phyloP scores from a whole-genome alignment of 1,284 basidiomycete genomes.

The Anthracocystis setariae region DNA sequence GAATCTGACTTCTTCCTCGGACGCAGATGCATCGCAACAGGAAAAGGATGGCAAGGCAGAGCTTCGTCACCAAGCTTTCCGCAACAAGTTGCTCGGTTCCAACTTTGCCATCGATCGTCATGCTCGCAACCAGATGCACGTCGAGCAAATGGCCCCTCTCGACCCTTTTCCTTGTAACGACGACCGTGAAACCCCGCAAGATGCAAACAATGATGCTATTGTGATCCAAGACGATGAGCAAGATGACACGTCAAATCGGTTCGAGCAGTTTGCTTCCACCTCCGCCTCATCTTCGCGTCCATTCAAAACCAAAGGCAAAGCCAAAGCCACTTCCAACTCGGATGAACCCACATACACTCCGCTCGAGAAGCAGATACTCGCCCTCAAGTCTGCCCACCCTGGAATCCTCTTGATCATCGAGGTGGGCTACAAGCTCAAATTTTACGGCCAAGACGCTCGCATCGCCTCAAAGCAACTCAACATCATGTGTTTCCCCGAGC shows the following conservation, averaged over 20 bases:
- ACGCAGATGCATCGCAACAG: slow-evolving; percentile 5
- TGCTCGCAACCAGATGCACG: slow-evolving; percentile 31
- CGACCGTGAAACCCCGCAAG: not conserved
- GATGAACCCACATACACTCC: slow-evolving; percentile 69
- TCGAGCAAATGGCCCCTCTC: slow-evolving; percentile 24
- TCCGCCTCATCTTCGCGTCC: slow-evolving; percentile 4
- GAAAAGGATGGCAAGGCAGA: slow-evolving; percentile 5
- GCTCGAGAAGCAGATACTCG: slow-evolving; percentile 63
- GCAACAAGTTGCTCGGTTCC: slow-evolving; percentile 31
- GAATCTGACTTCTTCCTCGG: not conserved
- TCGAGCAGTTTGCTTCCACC: slow-evolving; percentile 18
- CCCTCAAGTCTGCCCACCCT: slow-evolving; percentile 70
- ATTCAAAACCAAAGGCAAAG: slow-evolving; percentile 60
- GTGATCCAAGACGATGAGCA: slow-evolving; percentile 14
- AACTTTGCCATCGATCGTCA: slow-evolving; percentile 39
- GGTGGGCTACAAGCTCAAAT: slow-evolving; percentile 72
- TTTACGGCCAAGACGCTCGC: slow-evolving; percentile 91
- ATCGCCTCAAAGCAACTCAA: slow-evolving; percentile 83
- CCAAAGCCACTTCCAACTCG: slow-evolving; percentile 28
- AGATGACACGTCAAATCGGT: slow-evolving; percentile 16
- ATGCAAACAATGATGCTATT: slow-evolving; percentile 9
- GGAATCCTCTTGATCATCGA: slow-evolving; percentile 85
- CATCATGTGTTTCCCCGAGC: slow-evolving; percentile 77
- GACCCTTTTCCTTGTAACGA: slow-evolving; percentile 16
- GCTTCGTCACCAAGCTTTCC: slow-evolving; percentile 23